Evolutionary conservation across 345 rosid species (phyloP).

Genomic region (Isatis tinctoria): DNA sequence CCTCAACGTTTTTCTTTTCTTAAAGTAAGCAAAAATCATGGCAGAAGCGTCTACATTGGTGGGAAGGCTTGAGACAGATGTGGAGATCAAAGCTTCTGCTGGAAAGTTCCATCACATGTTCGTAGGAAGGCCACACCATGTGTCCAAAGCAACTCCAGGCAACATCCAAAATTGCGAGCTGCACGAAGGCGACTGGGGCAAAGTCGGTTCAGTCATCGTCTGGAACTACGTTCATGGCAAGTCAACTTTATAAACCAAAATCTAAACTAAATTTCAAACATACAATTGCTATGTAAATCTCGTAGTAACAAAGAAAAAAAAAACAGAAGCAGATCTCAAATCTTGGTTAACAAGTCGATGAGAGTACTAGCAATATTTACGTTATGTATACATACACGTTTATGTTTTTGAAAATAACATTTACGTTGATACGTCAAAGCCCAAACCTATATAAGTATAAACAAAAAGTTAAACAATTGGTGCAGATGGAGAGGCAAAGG

Average conservation of each 20-base stretch:
- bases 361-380: neutral
- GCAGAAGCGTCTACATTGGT: neutral
- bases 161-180: slow-evolving; percentile 24
- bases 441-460: neutral
- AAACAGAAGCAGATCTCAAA: neutral
- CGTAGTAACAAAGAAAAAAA: neutral
- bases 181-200: slow-evolving; percentile 40
- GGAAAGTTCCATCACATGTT: slow-evolving; percentile 31
- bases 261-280: neutral
- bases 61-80: slow-evolving; percentile 5
- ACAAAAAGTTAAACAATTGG: neutral
- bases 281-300: neutral
- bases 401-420: neutral
- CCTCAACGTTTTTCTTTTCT: too few species aligned
- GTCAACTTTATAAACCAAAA: neutral
- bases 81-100: slow-evolving; percentile 19
- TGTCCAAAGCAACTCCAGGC: slow-evolving; percentile 18
- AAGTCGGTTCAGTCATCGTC: slow-evolving; percentile 21
- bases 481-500: slow-evolving; percentile 13
- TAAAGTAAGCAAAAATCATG: neutral
- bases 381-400: neutral
- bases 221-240: slow-evolving; percentile 32
- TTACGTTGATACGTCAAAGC: neutral
- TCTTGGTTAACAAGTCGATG: neutral
- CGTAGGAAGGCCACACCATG: slow-evolving; percentile 32